Base-by-base conservation (phyloP, 306 rosid species). In the Pyrus communis region DNA sequence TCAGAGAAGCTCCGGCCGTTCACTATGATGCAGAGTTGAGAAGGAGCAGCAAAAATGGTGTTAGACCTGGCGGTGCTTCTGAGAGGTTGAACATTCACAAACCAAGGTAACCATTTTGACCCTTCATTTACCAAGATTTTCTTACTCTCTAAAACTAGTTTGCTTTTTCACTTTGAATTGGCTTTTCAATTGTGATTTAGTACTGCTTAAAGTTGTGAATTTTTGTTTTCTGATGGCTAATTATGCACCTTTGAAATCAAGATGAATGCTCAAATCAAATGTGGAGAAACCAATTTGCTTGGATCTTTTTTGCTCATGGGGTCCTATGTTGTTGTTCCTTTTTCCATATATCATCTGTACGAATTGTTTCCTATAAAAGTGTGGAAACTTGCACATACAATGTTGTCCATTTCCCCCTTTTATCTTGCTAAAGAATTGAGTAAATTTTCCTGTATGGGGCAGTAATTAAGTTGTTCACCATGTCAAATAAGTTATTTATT, bases 1-100 rank as follows among this genome's bases (percentile, higher is more conserved):
- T 96, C 33, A 91, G 81, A 84, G 85, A 91, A 78, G 80, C 89
- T 83, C 88, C 93, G 74, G 51, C 88, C 69, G 81, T 86, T 83
- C 92, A 85, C 85, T 85, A 82, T 74, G 80, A 80, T 46, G 80
- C 79, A 67, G 91, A 88, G 85, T 74, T 84, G 75, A 89, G 84
- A 78, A 83, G 71, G 33, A 84, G 76, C 59, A 70, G 75, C 31
- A 80, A 15, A 51, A 51, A 81, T 75, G 84, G 77, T 58, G 61
- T 75, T 78, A 77, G 81, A 42, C 71, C 73, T 73, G 83, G 72
- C 70, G 82, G 71, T 78, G 83, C 81, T 82, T 79, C 90, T 64
- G 85, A 77, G 73, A 86, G 88, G 83, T 62, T 85, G 64, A 87
- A 79, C 66, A 86, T 91, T 88, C 90, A 87, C 62, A 91, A 84